These are phyloP conservation scores for Eucalyptus tenuipes DNA, from an alignment of 345 rosid genomes.

Conservation along the genomic window DNA sequence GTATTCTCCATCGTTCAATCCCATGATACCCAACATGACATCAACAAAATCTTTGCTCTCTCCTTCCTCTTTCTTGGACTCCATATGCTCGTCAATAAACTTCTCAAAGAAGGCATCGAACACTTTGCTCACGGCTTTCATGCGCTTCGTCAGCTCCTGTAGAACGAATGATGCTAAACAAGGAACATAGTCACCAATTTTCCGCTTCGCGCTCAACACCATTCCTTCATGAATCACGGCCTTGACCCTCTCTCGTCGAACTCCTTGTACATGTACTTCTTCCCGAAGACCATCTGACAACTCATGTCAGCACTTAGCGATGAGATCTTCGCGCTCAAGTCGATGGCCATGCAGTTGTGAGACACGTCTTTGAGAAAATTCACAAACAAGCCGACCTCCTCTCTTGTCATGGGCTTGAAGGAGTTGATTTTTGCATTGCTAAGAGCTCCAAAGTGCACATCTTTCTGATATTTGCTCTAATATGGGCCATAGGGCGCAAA, in stretches of 20 bases:
- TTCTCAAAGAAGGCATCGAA: not conserved
- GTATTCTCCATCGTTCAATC: not conserved
- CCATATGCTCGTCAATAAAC: not conserved
- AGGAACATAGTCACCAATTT: not conserved
- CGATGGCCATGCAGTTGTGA: not conserved
- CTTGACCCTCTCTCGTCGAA: not conserved
- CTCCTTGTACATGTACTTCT: not conserved
- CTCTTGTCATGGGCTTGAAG: not conserved
- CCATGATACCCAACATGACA: not conserved
- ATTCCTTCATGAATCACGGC: not conserved
- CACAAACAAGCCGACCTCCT: not conserved
- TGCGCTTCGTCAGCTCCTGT: not conserved
- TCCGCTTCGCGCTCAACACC: not conserved
- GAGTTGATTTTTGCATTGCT: not conserved
- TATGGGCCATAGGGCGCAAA: not conserved
- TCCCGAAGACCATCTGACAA: not conserved
- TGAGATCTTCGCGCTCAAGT: not conserved
- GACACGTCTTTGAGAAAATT: not conserved
- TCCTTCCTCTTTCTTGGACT: not conserved
- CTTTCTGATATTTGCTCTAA: not conserved
- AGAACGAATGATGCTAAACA: not conserved
- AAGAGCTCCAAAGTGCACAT: not conserved
- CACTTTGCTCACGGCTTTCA: not conserved
- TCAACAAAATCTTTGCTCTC: not conserved
- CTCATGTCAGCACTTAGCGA: not conserved